Base-by-base conservation (phyloP, 2,329 filamentous ascomycete genomes). In the Penicillium fuscoglaucum region DNA sequence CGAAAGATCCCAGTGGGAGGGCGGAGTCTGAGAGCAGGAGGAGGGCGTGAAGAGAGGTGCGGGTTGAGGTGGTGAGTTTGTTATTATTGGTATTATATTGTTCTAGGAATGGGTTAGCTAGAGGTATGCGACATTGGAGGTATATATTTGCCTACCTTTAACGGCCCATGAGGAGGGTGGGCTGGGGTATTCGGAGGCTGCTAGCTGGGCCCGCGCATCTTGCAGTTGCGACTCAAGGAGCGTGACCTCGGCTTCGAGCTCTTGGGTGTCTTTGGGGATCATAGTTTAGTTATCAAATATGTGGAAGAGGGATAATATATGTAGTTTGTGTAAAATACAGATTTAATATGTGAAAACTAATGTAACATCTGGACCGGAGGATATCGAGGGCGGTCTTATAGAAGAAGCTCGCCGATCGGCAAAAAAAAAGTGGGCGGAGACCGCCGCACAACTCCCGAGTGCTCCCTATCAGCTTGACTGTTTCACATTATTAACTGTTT, bases 11-110 rank as follows among this genome's bases (percentile, higher is more conserved):
- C 2, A 88, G 75, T 1, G 85, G 85, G 1, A 88, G 79, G 19
- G 85, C 85, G 21, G 85, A 87, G 73, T 88, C 85, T 52, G 85
- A 83, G 29, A 88, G 80, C 17, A 87, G 78, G 45, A 87, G 80
- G 12, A 88, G 79, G 28, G 82, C 77, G 67, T 87, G 84, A 5
- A 80, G 76, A 6, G 69, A 67, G 35, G 60, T 48, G 48, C 49
- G 55, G 35, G 52, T 44, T 17, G 61, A 12, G 15, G 21, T 47
- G 29, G 61, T 52, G 26, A 58, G 9, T 29, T 52, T 31, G 37
- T 50, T 58, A 58, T 58, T 55, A 56, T 58, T 49, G 31, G 12
- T 9, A 21, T 50, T 51, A 59, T 58, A 58, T 39, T 47, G 12
- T 31, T 53, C 55, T 58, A 26, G 12, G 7, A 17, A 17, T 5